Evolutionary conservation across 371 early-diverging fungal species (phyloP).

Genomic region (Actinomucor elegans): DNA sequence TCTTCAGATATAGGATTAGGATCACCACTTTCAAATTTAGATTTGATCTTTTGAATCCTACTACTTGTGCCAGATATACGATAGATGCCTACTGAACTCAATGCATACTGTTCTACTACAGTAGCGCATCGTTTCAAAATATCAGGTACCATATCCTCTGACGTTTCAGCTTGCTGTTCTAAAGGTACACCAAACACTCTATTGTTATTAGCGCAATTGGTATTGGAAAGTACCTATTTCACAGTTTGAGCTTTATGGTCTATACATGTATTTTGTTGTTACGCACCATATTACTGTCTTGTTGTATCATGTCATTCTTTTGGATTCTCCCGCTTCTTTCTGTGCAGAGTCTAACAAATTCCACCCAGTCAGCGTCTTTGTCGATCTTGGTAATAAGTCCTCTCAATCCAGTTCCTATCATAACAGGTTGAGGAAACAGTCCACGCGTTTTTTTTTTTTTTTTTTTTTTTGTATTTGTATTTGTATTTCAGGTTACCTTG

Average conservation of each 20-base stretch:
- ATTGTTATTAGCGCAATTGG: constrained; percentile 20
- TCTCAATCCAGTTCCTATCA: constrained; percentile 45
- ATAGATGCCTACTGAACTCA: constrained; percentile 78
- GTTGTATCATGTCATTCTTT: constrained; percentile 13
- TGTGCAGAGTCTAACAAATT: constrained; percentile 22
- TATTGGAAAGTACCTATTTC: not conserved
- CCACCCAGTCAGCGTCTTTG: constrained; percentile 49
- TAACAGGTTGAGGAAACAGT: constrained; percentile 46
- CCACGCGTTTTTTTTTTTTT: too few relatives aligned
- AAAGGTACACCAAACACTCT: constrained; percentile 72
- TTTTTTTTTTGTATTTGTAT: too few relatives aligned
- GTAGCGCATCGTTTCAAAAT: constrained; percentile 75
- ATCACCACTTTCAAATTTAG: constrained; percentile 26
- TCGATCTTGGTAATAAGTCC: constrained; percentile 61
- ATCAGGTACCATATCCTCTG: constrained; percentile 67
- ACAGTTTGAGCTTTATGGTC: too few relatives aligned
- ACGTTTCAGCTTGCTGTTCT: constrained; percentile 61
- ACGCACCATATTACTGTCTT: constrained; percentile 13
- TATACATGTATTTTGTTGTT: too few relatives aligned
- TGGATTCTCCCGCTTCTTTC: constrained; percentile 25
- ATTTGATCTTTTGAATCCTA: constrained; percentile 28
- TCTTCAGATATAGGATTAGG: constrained; percentile 42
- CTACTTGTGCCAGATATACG: constrained; percentile 75
- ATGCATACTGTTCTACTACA: constrained; percentile 71
- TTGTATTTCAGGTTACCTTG: constrained; percentile 29